phyloP scores from a whole-genome alignment of 352 stramenopile genomes.

The Globisporangium lucens region DNA sequence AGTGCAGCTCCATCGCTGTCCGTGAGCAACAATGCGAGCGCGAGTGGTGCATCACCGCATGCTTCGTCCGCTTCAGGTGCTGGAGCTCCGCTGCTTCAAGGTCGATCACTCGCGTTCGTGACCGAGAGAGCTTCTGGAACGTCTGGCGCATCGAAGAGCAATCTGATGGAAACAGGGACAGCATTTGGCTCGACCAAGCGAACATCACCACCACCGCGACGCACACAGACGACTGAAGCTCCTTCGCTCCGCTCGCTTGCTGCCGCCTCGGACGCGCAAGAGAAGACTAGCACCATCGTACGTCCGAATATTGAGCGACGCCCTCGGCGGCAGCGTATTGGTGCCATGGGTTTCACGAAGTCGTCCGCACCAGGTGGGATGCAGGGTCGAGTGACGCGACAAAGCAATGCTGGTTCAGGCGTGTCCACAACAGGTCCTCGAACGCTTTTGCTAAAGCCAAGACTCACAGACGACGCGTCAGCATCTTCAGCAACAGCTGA shows the following conservation, averaged over 20 bases:
- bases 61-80: neutral
- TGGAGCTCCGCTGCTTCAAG: constrained; percentile 11
- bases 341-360: constrained; percentile 39
- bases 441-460: constrained; percentile 32
- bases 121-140: constrained; percentile 30
- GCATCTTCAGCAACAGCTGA: constrained; percentile 16
- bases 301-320: constrained; percentile 26
- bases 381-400: constrained; percentile 15
- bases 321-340: constrained; percentile 52
- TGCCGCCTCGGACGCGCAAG: constrained; percentile 8
- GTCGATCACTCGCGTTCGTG: constrained; percentile 52
- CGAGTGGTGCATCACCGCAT: neutral
- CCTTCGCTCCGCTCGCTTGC: constrained; percentile 5
- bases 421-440: constrained; percentile 6
- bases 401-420: constrained; percentile 18
- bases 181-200: constrained; percentile 8
- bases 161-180: constrained; percentile 8
- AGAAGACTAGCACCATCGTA: constrained; percentile 4
- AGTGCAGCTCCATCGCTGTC: constrained; percentile 2
- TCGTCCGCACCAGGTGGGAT: constrained; percentile 2
- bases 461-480: constrained; percentile 20
- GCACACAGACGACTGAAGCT: constrained; percentile 1
- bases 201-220: constrained; percentile 3
- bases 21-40: neutral
- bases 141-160: constrained; percentile 15